Percentiles rank a stretch among this genome's conserved stretches.
Conservation (phyloP, 1,284 basidiomycete genomes). For the Dichomitus squalens region DNA sequence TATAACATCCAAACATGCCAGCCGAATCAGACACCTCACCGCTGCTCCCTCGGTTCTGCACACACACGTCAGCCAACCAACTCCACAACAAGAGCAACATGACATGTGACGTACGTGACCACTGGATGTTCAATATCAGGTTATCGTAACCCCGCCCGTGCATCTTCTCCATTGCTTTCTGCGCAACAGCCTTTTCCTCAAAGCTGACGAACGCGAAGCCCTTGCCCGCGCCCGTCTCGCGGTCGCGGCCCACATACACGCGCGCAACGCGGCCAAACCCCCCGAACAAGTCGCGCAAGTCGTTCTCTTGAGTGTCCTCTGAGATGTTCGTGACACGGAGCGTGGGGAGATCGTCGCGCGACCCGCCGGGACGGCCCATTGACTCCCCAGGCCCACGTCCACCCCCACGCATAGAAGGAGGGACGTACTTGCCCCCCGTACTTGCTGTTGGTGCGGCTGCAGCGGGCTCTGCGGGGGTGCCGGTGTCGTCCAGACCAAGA, state of each 20-base stretch:
- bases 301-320: conserved; percentile 93
- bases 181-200: conserved; percentile 80
- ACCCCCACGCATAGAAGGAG: conserved; percentile 84
- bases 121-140: conserved; percentile 84
- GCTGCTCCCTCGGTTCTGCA: conserved; percentile 38
- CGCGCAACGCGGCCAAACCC: conserved; percentile 83
- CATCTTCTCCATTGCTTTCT: conserved; percentile 91
- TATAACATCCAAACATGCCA: conserved; percentile 9
- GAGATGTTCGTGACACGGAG: conserved; percentile 97
- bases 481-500: conserved; percentile 55
- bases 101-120: conserved; percentile 59
- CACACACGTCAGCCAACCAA: background rate
- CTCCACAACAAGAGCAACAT: background rate
- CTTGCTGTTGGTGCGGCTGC: conserved; percentile 41
- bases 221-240: conserved; percentile 94
- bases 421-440: conserved; percentile 85
- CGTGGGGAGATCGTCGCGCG: conserved; percentile 92
- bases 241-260: conserved; percentile 94
- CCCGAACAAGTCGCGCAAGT: conserved; percentile 91
- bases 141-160: conserved; percentile 93
- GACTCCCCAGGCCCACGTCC: conserved; percentile 80
- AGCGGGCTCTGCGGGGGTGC: conserved; percentile 43
- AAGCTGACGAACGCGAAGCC: conserved; percentile 97
- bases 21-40: conserved; percentile 17
- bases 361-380: conserved; percentile 66